Evolutionary conservation across 257 asterid genomes (phyloP).

Genomic region (Euphrasia confusa): DNA sequence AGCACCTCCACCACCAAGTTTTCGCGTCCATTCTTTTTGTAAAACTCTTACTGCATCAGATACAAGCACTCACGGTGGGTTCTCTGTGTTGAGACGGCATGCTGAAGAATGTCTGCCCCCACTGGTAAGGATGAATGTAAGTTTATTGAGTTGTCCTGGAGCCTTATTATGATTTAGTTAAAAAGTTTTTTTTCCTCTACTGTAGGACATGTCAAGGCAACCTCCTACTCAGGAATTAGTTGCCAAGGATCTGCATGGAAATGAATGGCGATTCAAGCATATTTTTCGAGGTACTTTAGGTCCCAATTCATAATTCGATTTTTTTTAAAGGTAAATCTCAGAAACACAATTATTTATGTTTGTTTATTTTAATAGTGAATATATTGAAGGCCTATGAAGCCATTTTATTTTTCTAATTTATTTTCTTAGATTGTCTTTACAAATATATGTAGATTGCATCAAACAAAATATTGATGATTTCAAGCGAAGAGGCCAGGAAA

Average conservation of each 20-base stretch:
- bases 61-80: slow-evolving; percentile 98
- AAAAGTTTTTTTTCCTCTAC: background rate
- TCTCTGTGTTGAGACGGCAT: slow-evolving; percentile 89
- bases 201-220: slow-evolving; percentile 87
- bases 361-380: no score
- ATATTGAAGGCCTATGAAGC: no score
- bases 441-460: no score
- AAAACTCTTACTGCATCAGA: slow-evolving; percentile 97
- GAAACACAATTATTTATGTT: no score
- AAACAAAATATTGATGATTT: no score
- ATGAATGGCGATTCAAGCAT: slow-evolving; percentile 94
- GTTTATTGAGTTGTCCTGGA: background rate
- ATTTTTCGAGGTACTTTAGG: slow-evolving; percentile 68
- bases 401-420: no score
- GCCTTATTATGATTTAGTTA: no score
- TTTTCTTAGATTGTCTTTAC: no score
- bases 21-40: slow-evolving; percentile 87
- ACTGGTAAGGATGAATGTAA: slow-evolving; percentile 45
- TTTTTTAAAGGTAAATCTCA: no score
- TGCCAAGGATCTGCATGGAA: slow-evolving; percentile 92
- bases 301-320: no score
- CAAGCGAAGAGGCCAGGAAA: no score
- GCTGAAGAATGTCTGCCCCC: slow-evolving; percentile 98
- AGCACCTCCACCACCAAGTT: slow-evolving; percentile 51
- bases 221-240: slow-evolving; percentile 94